Percentiles rank a stretch among this genome's conserved stretches.
Evolutionary conservation across 2,329 filamentous ascomycete genomes (phyloP).

Genomic region (Ophiostoma triangulosporum): DNA sequence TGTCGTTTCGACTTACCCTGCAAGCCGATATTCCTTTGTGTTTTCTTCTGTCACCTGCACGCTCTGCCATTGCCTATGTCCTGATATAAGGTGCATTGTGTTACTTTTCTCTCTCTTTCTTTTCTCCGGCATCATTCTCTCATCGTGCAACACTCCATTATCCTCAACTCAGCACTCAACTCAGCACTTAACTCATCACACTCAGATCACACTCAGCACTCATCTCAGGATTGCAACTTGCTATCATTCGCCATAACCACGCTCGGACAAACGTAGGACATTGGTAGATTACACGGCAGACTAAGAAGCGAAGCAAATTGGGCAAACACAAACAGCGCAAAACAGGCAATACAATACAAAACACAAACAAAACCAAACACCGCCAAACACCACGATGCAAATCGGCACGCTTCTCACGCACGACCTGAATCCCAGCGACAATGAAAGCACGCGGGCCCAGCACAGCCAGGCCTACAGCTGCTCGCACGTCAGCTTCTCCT

Average conservation of each 20-base stretch:
- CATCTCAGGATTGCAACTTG: neutral
- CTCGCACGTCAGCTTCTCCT: neutral
- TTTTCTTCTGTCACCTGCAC: neutral
- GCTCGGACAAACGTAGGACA: too few species aligned
- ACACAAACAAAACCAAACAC: neutral
- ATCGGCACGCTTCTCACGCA: neutral
- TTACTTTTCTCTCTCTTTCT: neutral
- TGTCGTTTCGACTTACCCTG: neutral
- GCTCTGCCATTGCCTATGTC: neutral
- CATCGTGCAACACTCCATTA: too few species aligned
- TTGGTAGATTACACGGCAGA: too few species aligned
- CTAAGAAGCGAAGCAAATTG: too few species aligned
- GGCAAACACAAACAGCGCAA: too few species aligned
- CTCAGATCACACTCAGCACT: too few species aligned
- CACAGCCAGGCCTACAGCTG: neutral
- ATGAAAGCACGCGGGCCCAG: neutral
- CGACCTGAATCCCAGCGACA: neutral
- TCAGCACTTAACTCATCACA: too few species aligned
- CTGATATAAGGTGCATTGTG: neutral
- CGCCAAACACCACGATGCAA: neutral
- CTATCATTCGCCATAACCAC: neutral
- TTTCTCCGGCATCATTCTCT: neutral
- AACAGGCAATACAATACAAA: neutral
- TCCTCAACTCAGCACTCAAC: too few species aligned
- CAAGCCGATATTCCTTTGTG: neutral